Percentiles rank a stretch among this genome's conserved stretches.
These are phyloP conservation scores for Yamadazyma triangularis DNA, from an alignment of 1,139 yeast genomes.

Conservation along the genomic window DNA sequence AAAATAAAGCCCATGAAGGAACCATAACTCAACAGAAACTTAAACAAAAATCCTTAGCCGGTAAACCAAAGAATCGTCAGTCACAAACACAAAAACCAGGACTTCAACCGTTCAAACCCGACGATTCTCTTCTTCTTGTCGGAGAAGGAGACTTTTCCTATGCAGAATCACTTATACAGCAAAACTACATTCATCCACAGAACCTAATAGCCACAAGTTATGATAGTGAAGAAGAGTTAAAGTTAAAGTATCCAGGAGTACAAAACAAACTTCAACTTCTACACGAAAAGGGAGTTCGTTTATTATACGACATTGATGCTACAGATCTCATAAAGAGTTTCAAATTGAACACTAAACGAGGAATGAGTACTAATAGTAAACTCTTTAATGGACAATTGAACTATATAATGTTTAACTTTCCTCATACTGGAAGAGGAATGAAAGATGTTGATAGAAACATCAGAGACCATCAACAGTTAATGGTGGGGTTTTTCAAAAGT, in stretches of 20 bases:
- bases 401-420: slow-evolving; percentile 81
- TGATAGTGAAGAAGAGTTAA: slow-evolving; percentile 57
- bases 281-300: slow-evolving; percentile 35
- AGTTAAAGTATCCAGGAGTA: slow-evolving; percentile 60
- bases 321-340: slow-evolving; percentile 51
- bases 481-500: slow-evolving; percentile 58
- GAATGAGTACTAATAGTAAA: slow-evolving; percentile 16
- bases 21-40: slow-evolving; percentile 20
- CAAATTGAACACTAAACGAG: slow-evolving; percentile 36
- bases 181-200: slow-evolving; percentile 44
- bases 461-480: slow-evolving; percentile 70
- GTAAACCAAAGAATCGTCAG: slow-evolving; percentile 14
- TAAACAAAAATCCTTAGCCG: slow-evolving; percentile 28
- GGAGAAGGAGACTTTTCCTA: slow-evolving; percentile 96
- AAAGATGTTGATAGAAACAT: slow-evolving; percentile 84
- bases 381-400: slow-evolving; percentile 35
- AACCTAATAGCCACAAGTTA: slow-evolving; percentile 69
- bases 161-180: slow-evolving; percentile 58
- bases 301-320: slow-evolving; percentile 63
- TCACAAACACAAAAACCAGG: slow-evolving; percentile 16
- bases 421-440: slow-evolving; percentile 87
- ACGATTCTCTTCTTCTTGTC: slow-evolving; percentile 57
- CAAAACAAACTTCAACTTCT: slow-evolving; percentile 41
- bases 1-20: slow-evolving; percentile 14
- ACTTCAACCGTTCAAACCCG: slow-evolving; percentile 53